These are phyloP conservation scores for Wallacemonas collosoma DNA, from an alignment of 208 protist species.

Conservation along the genomic window DNA sequence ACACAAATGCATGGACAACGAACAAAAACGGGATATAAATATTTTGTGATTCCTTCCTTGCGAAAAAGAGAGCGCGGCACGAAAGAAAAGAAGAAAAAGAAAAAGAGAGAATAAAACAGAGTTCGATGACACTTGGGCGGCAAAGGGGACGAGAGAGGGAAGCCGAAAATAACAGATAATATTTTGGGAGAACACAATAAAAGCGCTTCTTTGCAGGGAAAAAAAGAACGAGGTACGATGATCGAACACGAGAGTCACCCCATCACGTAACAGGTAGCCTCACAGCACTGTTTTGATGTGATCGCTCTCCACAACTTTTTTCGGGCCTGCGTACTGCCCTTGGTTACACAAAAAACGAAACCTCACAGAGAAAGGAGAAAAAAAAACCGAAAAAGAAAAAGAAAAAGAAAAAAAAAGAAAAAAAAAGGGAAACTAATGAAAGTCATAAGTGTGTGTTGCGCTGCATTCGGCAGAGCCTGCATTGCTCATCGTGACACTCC, in stretches of 20 bases:
- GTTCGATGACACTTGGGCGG: neutral
- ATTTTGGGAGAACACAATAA: no score
- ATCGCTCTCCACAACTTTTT: no score
- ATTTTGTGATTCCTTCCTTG: neutral
- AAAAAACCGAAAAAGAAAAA: neutral
- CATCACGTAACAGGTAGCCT: no score
- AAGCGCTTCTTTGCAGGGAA: no score
- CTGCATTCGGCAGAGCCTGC: no score
- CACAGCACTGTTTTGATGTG: no score
- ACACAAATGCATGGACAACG: neutral
- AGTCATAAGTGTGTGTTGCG: neutral
- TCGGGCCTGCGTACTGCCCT: no score
- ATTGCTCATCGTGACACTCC: no score
- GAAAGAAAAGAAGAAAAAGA: constrained; percentile 6
- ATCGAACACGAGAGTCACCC: no score
- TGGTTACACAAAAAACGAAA: neutral
- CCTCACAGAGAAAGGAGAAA: neutral
- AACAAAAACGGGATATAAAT: neutral
- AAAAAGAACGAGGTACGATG: no score
- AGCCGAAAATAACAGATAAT: no score
- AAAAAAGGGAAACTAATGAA: constrained; percentile 6
- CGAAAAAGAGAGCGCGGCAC: neutral
- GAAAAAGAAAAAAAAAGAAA: constrained; percentile 20
- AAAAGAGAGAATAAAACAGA: constrained; percentile 7
- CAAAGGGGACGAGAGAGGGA: no score